Base-by-base conservation (phyloP, 2,329 filamentous ascomycete genomes). In the Scopulariopsis brevicaulis region DNA sequence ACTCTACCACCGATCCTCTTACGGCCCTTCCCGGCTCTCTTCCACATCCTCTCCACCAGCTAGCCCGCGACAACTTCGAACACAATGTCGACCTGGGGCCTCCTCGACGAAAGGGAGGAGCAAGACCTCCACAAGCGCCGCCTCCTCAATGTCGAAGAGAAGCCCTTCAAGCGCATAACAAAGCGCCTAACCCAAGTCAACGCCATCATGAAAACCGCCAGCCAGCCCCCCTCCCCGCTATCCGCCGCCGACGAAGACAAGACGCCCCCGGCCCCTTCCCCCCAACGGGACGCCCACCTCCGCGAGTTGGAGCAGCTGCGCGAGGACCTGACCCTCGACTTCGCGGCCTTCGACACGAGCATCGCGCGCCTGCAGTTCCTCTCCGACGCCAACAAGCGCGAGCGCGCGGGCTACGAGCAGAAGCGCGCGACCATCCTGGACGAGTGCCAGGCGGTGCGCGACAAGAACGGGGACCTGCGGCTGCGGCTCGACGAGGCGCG, bases 281-380 rank as follows among this genome's bases (percentile, higher is more conserved):
- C 70, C 72, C 11, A 67, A 70, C 32, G 73, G 79, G 60, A 74
- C 78, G 76, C 63, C 73, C 58, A 61, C 51, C 57, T 59, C 8
- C 76, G 80, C 61, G 78, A 83, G 64, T 79, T 86, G 61, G 74
- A 79, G n/a, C 80, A 84, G 66, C 87, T 95, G 65, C 86, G 85
- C 60, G 87, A 95, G 68, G 91, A 96, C 69, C 80, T 95, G 50
- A 84, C 87, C 7, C 83, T 96, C 62, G 93, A 97, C 71, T 94
- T 96, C 65, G 87, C 89, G 15, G 85, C 90, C 20, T 91, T 96
- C 64, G 89, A 96, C 70, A 89, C 83, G 72, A 90, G 85, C 67
- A 88, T 96, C 63, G 83, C 89, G 37, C 90, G 93, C 58, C 87
- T 96, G 46, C 92, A 96, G 65, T 90, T 96, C 66, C 84, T 96